Evolutionary conservation across 108 stramenopile genomes (phyloP).

Genomic region (Conticribra weissflogii): DNA sequence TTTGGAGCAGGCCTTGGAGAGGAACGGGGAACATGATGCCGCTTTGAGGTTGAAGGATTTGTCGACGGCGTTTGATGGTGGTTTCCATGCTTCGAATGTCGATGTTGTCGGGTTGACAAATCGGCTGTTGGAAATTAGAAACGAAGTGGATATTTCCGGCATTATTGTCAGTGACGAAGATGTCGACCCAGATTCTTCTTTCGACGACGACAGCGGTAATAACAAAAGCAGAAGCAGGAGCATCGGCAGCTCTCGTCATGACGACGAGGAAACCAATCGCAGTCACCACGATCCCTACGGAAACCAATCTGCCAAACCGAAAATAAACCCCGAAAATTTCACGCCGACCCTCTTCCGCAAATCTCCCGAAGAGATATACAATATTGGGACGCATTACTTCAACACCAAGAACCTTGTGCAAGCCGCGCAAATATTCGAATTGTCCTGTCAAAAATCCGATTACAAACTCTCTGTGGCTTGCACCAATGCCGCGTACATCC

Average conservation of each 20-base stretch:
- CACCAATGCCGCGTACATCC: constrained; percentile 78
- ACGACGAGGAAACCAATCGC: too few relatives aligned
- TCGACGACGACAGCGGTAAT: too few relatives aligned
- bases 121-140: constrained; percentile 33
- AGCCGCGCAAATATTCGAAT: constrained; percentile 76
- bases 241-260: too few relatives aligned
- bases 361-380: constrained; percentile 75
- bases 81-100: not conserved
- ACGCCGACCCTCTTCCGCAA: constrained; percentile 1
- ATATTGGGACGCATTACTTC: constrained; percentile 68
- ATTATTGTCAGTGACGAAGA: too few relatives aligned
- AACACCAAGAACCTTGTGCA: constrained; percentile 57
- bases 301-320: constrained; percentile 9
- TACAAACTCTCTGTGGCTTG: constrained; percentile 58
- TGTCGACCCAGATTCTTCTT: too few relatives aligned
- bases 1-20: constrained; percentile 61
- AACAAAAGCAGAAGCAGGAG: too few relatives aligned
- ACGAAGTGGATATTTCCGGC: constrained; percentile 10
- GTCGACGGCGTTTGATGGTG: not conserved
- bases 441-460: constrained; percentile 68
- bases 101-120: not conserved
- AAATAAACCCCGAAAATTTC: constrained; percentile 13
- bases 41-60: constrained; percentile 43
- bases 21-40: constrained; percentile 51
- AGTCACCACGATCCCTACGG: too few relatives aligned